Conservation (phyloP, 345 rosid species). For the Chamaenerion angustifolium region DNA sequence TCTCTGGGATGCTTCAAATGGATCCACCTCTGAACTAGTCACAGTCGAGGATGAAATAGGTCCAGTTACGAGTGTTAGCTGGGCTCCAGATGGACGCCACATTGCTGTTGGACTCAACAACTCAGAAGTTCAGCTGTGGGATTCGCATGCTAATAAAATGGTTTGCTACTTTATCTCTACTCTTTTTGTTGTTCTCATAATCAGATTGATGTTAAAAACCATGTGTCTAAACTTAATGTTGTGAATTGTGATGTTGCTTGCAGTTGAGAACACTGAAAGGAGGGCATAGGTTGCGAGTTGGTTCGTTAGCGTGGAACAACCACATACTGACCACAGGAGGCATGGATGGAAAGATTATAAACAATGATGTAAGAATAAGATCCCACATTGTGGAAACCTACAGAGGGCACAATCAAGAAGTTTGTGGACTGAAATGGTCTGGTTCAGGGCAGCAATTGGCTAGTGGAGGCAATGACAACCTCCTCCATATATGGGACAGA, state of each 20-base stretch:
- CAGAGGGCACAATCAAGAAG: constrained; percentile 23
- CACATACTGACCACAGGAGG: constrained; percentile 12
- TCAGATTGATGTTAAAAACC: no score
- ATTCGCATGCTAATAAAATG: constrained; percentile 2
- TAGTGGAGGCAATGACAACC: constrained; percentile 30
- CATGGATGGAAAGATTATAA: constrained; percentile 18
- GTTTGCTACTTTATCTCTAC: neutral
- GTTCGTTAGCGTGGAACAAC: constrained; percentile 28
- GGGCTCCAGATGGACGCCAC: constrained; percentile 22
- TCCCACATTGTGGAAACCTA: constrained; percentile 18
- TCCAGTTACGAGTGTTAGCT: constrained; percentile 13
- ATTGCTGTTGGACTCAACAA: constrained; percentile 25
- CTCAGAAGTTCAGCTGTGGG: constrained; percentile 24
- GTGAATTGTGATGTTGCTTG: neutral
- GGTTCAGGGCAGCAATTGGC: constrained; percentile 24
- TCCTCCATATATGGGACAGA: constrained; percentile 28
- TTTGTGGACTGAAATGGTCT: constrained; percentile 35
- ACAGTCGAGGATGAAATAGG: constrained; percentile 30
- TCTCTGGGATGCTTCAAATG: constrained; percentile 36
- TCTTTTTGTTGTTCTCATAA: no score
- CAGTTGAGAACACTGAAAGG: constrained; percentile 15
- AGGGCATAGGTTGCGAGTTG: constrained; percentile 18
- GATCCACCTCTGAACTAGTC: constrained; percentile 36
- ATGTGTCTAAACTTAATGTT: no score
- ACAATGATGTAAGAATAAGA: constrained; percentile 26